phyloP scores from a whole-genome alignment of 352 stramenopile genomes.

The Globisporangium viniferum region DNA sequence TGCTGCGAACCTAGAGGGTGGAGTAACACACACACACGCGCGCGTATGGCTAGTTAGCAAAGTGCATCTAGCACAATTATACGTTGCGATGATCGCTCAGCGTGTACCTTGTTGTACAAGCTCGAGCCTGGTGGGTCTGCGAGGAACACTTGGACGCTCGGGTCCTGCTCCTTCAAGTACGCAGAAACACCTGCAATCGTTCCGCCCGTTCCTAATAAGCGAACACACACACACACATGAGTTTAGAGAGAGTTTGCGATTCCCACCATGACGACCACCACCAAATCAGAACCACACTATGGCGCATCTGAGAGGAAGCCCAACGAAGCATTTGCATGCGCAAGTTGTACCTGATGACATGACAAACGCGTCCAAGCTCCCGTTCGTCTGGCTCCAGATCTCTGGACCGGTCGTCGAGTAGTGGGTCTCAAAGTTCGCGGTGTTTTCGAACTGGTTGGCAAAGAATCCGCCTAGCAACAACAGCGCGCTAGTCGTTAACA shows the following conservation, averaged over 20 bases:
- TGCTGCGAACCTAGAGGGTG: conserved; percentile 72
- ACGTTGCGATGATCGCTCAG: neutral
- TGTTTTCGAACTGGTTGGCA: conserved; percentile 98
- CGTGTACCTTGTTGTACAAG: conserved; percentile 92
- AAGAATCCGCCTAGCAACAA: conserved; percentile 86
- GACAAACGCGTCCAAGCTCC: conserved; percentile 94
- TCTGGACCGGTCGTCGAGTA: conserved; percentile 94
- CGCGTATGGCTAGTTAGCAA: neutral
- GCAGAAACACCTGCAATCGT: conserved; percentile 95
- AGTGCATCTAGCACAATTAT: neutral
- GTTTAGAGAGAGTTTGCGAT: neutral
- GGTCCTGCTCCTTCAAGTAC: conserved; percentile 91
- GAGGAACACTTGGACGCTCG: conserved; percentile 89
- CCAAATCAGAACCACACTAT: neutral
- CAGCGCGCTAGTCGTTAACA: neutral
- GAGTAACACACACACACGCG: neutral
- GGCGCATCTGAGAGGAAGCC: neutral
- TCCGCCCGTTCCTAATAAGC: conserved; percentile 87
- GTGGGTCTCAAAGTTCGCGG: conserved; percentile 94
- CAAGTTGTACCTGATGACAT: conserved; percentile 91
- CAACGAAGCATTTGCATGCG: neutral
- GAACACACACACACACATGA: neutral
- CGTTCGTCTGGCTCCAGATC: conserved; percentile 93
- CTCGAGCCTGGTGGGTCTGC: conserved; percentile 96
- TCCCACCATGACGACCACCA: neutral